Base-by-base conservation (phyloP, 2,329 filamentous ascomycete species). In the Apiospora malaysiana region DNA sequence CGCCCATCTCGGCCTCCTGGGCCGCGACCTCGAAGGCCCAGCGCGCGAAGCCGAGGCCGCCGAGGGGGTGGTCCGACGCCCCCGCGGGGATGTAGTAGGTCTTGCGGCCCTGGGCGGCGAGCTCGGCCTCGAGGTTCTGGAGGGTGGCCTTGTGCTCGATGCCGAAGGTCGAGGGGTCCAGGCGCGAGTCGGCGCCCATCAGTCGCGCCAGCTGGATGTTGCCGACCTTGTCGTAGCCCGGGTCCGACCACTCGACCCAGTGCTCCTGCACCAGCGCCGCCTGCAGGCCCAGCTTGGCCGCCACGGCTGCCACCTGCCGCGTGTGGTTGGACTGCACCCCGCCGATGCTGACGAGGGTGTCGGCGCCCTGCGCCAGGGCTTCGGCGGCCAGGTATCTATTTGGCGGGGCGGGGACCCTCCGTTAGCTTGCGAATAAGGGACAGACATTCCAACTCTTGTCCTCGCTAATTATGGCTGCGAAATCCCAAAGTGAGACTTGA, bases 81-180 rank as follows among this genome's bases (percentile, higher is more conserved):
- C 91, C 91, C 0, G 91, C 91, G 4, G 92, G 92, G 73, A 93
- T 92, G 77, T 91, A 92, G 77, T 93, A 94, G 0, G 91, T 90
- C 78, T 88, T 90, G 47, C 86, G 85, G 0, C 90, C 91, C 1
- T 78, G 78, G 0, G 75, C 78, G 71, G 83, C 80, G 21, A 90
- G 85, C 76, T 91, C 87, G 18, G 85, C 81, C 56, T 86, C 84
- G 4, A 92, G 82, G 0, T 83, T 79, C 68, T 85, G 83, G 4
- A 91, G 84, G 0, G 89, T 90, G 0, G 82, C 79, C 81, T 92
- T 92, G 81, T 93, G 91, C 79, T 89, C 89, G 74, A 93, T 93
- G 37, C 91, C 90, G 76, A 93, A 93, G 0, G 80, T 81, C 0
- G 87, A 87, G 0, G 86, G 83, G 76, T 91, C 88, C 0, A 93